Evolutionary conservation across 352 stramenopile species (phyloP).

Genomic region (Globisporangium radiosum): DNA sequence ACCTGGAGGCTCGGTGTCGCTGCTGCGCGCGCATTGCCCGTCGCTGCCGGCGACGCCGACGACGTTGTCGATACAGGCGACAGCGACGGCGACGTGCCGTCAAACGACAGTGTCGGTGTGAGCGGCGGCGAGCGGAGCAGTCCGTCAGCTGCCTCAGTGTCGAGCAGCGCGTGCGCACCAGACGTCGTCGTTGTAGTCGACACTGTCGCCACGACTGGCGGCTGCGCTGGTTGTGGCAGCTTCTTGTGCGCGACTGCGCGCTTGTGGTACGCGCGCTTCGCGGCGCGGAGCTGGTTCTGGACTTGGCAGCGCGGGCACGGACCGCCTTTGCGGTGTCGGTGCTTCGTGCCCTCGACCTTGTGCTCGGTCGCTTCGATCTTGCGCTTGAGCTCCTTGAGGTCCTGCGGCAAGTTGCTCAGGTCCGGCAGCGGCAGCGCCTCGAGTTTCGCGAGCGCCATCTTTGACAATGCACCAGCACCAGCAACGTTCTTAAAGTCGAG

Average conservation of each 20-base stretch:
- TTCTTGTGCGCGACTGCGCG: constrained; percentile 79
- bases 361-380: constrained; percentile 82
- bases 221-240: constrained; percentile 29
- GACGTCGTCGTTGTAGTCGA: background rate
- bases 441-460: constrained; percentile 59
- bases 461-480: constrained; percentile 34
- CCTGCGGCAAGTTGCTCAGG: constrained; percentile 66
- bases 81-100: constrained; percentile 18
- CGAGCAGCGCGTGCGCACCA: background rate
- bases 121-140: constrained; percentile 12
- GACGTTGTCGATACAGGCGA: constrained; percentile 13
- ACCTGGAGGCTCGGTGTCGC: constrained; percentile 1
- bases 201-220: background rate
- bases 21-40: constrained; percentile 1
- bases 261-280: constrained; percentile 79
- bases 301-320: constrained; percentile 77
- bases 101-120: constrained; percentile 12
- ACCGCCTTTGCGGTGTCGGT: constrained; percentile 77
- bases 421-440: constrained; percentile 71
- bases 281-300: constrained; percentile 73
- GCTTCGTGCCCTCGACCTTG: constrained; percentile 84
- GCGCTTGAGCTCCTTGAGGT: constrained; percentile 75
- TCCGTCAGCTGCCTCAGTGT: constrained; percentile 8
- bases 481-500: constrained; percentile 59
- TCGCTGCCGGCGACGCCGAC: constrained; percentile 1